phyloP scores from a whole-genome alignment of 1,284 basidiomycete species.

The Ganoderma lucidum region DNA sequence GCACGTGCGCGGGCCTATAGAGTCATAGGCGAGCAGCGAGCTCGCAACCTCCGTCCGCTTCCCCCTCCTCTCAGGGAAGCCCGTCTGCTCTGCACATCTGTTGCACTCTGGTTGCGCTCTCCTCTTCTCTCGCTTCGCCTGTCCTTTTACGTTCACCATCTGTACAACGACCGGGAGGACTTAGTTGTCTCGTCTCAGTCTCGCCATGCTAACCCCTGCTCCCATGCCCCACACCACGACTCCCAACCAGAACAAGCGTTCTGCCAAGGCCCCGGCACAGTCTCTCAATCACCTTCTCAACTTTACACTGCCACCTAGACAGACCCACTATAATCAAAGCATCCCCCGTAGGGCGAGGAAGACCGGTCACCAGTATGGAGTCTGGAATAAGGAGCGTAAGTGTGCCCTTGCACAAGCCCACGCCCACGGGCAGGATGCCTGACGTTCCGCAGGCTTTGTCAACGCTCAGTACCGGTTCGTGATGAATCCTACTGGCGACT shows the following conservation, averaged over 20 bases:
- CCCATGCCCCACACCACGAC: constrained; percentile 38
- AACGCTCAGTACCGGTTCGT: constrained; percentile 95
- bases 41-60: constrained; percentile 35
- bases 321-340: constrained; percentile 61
- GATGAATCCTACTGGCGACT: constrained; percentile 91
- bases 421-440: constrained; percentile 13
- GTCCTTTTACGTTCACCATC: constrained; percentile 13
- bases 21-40: constrained; percentile 37
- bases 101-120: constrained; percentile 8
- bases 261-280: constrained; percentile 68
- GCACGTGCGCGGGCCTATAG: constrained; percentile 41
- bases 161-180: constrained; percentile 36
- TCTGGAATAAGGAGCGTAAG: constrained; percentile 90
- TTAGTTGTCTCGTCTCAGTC: constrained; percentile 38
- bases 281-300: constrained; percentile 83
- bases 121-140: constrained; percentile 1
- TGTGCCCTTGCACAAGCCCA: constrained; percentile 34
- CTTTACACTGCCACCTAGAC: constrained; percentile 84
- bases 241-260: constrained; percentile 53
- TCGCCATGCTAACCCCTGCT: constrained; percentile 43
- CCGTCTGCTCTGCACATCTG: constrained; percentile 24
- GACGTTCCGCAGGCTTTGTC: constrained; percentile 72
- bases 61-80: constrained; percentile 38
- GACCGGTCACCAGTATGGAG: constrained; percentile 63
- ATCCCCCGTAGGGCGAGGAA: constrained; percentile 80